A percentile compares a stretch with the other conserved stretches of the same genome.
These are phyloP conservation scores for Penicillium longicatenatum DNA, from an alignment of 495 filamentous ascomycete species.

Conservation along the genomic window DNA sequence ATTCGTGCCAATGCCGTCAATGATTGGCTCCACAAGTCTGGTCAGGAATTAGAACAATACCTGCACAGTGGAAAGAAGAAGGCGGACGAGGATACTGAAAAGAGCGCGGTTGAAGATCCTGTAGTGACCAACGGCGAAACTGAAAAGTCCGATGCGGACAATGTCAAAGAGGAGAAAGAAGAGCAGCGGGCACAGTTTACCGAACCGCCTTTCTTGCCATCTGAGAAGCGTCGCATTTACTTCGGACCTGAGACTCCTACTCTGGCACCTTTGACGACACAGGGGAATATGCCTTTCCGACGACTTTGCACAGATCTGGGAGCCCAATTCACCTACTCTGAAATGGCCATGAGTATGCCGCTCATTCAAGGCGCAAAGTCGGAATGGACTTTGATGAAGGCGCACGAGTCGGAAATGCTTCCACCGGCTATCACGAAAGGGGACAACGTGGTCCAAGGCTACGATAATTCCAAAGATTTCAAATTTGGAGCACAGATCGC, in stretches of 20 bases:
- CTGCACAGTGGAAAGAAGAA: slow-evolving; percentile 37
- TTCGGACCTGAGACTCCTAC: slow-evolving; percentile 91
- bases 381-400: slow-evolving; percentile 94
- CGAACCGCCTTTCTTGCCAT: slow-evolving; percentile 83
- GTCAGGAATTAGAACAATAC: slow-evolving; percentile 54
- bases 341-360: slow-evolving; percentile 94
- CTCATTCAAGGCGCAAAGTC: slow-evolving; percentile 86
- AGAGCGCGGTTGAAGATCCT: slow-evolving; percentile 12
- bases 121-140: slow-evolving; percentile 6
- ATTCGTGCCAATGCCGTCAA: slow-evolving; percentile 74
- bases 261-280: slow-evolving; percentile 86
- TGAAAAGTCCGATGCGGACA: slow-evolving; percentile 1
- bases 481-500: slow-evolving; percentile 92
- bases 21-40: slow-evolving; percentile 69
- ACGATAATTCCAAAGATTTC: slow-evolving; percentile 79
- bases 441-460: slow-evolving; percentile 60
- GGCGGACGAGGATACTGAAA: slow-evolving; percentile 5
- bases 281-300: slow-evolving; percentile 96
- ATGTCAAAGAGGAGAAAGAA: slow-evolving; percentile 41
- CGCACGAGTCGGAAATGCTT: slow-evolving; percentile 75
- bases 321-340: slow-evolving; percentile 92
- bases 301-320: slow-evolving; percentile 88
- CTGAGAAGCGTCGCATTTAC: slow-evolving; percentile 90
- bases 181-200: slow-evolving; percentile 77
- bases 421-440: slow-evolving; percentile 58